Conservation (phyloP, 2,329 filamentous ascomycete genomes). For the Paracoccidioides brasiliensis region DNA sequence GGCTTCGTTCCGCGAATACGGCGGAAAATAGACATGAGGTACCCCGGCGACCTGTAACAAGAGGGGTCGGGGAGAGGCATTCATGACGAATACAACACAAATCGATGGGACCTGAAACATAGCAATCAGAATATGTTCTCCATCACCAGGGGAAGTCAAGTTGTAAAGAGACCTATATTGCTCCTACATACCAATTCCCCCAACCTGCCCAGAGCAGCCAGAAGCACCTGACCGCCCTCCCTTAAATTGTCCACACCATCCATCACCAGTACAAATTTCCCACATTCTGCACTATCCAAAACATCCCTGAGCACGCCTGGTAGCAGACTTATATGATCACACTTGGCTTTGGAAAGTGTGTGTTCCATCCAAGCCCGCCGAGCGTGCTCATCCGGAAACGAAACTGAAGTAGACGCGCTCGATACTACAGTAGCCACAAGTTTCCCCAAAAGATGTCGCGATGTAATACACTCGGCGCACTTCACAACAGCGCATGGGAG, state of each 20-base stretch:
- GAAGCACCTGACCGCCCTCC: conserved; percentile 63
- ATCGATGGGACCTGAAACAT: conserved; percentile 58
- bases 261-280: conserved; percentile 67
- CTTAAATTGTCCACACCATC: conserved; percentile 78
- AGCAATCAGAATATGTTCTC: not conserved
- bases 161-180: conserved; percentile 5
- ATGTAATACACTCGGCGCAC: conserved; percentile 34
- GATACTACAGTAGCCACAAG: conserved; percentile 30
- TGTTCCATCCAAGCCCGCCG: conserved; percentile 29
- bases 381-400: not conserved
- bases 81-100: conserved; percentile 64
- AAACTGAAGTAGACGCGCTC: conserved; percentile 7
- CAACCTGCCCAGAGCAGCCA: conserved; percentile 68
- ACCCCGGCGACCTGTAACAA: conserved; percentile 57
- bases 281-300: conserved; percentile 17
- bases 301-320: conserved; percentile 51
- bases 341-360: conserved; percentile 43
- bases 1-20: conserved; percentile 71
- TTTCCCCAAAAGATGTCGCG: conserved; percentile 33
- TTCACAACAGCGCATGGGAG: conserved; percentile 29
- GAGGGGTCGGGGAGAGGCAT: conserved; percentile 50
- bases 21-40: conserved; percentile 68
- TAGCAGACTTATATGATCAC: conserved; percentile 69
- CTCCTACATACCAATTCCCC: conserved; percentile 56
- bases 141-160: not conserved